Conservation (phyloP, 495 filamentous ascomycete genomes). For the Hypoxylon lienhwacheense region DNA sequence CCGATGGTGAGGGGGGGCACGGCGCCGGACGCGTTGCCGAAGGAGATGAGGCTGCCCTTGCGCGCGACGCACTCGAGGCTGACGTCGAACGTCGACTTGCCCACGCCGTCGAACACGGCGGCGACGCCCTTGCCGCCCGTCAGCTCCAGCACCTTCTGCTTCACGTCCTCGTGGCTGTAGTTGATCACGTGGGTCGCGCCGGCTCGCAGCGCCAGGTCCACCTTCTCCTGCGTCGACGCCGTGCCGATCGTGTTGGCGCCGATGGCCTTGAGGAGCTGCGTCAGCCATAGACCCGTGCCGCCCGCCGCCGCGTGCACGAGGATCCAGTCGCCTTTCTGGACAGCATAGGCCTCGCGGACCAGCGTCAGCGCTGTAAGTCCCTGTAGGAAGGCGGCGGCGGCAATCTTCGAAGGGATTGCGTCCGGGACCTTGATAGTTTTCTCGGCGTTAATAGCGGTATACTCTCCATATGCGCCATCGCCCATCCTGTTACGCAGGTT, state of each 20-base stretch:
- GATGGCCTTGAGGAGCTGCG: slow-evolving; percentile 70
- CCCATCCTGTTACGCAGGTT: slow-evolving; percentile 42
- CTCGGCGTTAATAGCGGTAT: slow-evolving; percentile 61
- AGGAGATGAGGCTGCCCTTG: slow-evolving; percentile 83
- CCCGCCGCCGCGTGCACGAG: slow-evolving; percentile 91
- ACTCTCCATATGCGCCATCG: slow-evolving; percentile 70
- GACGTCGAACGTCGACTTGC: slow-evolving; percentile 82
- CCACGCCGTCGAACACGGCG: slow-evolving; percentile 89
- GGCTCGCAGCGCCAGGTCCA: slow-evolving; percentile 63
- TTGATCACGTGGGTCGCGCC: slow-evolving; percentile 76
- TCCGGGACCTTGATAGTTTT: slow-evolving; percentile 67
- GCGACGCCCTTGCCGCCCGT: slow-evolving; percentile 70
- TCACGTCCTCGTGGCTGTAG: slow-evolving; percentile 68
- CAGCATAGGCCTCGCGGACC: slow-evolving; percentile 72
- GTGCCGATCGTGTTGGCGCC: slow-evolving; percentile 86
- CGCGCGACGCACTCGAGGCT: slow-evolving; percentile 74
- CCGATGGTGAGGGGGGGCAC: slow-evolving; percentile 74
- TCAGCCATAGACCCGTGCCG: slow-evolving; percentile 78
- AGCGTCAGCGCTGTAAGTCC: slow-evolving; percentile 85
- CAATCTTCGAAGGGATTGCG: slow-evolving; percentile 60
- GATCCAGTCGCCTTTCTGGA: slow-evolving; percentile 76
- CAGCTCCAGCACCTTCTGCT: slow-evolving; percentile 65
- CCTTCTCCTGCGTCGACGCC: slow-evolving; percentile 73
- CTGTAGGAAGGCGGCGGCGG: slow-evolving; percentile 73
- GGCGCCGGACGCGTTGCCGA: slow-evolving; percentile 83